Conservation (phyloP, 345 rosid species). For the Populus ilicifolia region DNA sequence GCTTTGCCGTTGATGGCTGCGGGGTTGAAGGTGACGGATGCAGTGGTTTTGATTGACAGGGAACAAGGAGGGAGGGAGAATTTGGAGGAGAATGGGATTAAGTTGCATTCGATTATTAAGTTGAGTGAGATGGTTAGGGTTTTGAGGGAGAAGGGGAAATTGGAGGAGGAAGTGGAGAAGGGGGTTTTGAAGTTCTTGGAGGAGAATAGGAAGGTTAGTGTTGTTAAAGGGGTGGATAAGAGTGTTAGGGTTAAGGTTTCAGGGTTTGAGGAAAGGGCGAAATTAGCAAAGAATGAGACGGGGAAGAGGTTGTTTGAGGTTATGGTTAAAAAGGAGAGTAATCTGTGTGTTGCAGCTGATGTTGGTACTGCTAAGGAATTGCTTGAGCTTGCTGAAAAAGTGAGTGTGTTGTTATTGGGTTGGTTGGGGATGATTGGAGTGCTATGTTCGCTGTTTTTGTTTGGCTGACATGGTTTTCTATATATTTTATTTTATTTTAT, state of each 20-base stretch:
- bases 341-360: constrained; percentile 93
- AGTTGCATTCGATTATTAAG: constrained; percentile 62
- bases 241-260: constrained; percentile 40
- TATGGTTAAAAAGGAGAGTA: constrained; percentile 82
- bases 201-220: constrained; percentile 72
- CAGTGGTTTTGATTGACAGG: constrained; percentile 81
- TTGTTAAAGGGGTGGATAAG: constrained; percentile 44
- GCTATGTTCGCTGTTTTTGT: background rate
- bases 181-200: constrained; percentile 63
- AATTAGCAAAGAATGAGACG: constrained; percentile 59
- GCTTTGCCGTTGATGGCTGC: constrained; percentile 71
- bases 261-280: constrained; percentile 61
- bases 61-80: constrained; percentile 95
- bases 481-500: no score
- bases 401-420: constrained; percentile 6
- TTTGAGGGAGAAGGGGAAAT: constrained; percentile 72
- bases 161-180: constrained; percentile 58
- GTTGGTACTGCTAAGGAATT: constrained; percentile 87
- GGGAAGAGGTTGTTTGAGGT: constrained; percentile 78
- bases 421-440: background rate
- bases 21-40: constrained; percentile 78
- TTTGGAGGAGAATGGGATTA: constrained; percentile 67
- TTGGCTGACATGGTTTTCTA: background rate
- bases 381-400: constrained; percentile 87
- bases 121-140: constrained; percentile 83